A percentile compares a stretch with the other conserved stretches of the same genome.
Conservation (phyloP, 306 rosid species). For the Rubus idaeus region DNA sequence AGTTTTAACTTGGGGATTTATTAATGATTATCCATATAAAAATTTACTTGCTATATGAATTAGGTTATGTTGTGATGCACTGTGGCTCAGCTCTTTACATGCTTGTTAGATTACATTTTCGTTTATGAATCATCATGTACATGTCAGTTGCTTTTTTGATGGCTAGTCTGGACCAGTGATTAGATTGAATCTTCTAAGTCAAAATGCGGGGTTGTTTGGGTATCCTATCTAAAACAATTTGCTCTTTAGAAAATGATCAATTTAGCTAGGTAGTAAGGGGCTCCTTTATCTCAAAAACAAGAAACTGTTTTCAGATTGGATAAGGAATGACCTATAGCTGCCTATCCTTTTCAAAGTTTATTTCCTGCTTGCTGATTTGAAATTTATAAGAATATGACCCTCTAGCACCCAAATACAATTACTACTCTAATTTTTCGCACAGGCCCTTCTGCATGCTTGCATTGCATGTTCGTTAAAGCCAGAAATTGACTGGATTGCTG, state of each 20-base stretch:
- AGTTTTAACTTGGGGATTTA: not conserved
- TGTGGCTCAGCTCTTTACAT: not conserved
- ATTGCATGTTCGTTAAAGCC: constrained; percentile 82
- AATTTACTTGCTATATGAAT: not conserved
- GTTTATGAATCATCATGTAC: not conserved
- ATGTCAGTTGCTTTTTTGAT: not conserved
- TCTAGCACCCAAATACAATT: constrained; percentile 12
- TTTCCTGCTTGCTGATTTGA: not conserved
- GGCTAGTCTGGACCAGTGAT: not conserved
- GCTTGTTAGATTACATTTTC: constrained; percentile 1
- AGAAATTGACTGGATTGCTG: constrained; percentile 96
- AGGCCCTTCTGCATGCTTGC: constrained; percentile 99
- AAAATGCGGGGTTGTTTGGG: not conserved
- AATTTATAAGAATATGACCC: not conserved
- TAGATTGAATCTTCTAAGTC: not conserved
- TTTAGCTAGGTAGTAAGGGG: not conserved
- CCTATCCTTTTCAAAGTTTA: not conserved
- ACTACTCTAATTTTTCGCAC: constrained; percentile 18
- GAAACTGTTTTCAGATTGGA: not conserved
- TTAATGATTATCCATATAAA: not conserved
- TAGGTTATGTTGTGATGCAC: not conserved
- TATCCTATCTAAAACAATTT: not conserved
- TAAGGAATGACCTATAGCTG: not conserved
- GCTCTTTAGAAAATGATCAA: not conserved
- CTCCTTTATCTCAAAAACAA: not conserved